Percentiles rank a stretch among this genome's conserved stretches.
phyloP scores from a whole-genome alignment of 2,329 filamentous ascomycete species.

The Neopestalotiopsis sp. region DNA sequence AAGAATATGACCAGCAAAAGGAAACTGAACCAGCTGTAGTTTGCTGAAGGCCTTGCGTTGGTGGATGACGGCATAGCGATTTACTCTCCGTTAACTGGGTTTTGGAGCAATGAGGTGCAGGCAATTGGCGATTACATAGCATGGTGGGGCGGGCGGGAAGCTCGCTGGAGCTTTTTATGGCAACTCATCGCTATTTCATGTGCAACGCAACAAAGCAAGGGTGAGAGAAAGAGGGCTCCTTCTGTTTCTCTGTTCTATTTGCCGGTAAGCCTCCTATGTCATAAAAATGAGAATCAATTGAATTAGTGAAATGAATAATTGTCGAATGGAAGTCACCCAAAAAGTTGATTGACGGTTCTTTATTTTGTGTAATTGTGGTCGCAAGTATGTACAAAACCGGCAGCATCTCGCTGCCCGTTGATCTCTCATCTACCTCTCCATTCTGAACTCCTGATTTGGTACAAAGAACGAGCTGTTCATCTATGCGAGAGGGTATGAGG shows the following conservation, averaged over 20 bases:
- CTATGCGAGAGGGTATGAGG: constrained; percentile 77
- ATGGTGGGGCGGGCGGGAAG: constrained; percentile 5
- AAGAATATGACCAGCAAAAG: constrained; percentile 55
- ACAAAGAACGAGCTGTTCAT: constrained; percentile 11
- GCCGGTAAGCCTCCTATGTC: background rate
- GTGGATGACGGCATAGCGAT: constrained; percentile 46
- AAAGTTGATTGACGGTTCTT: background rate
- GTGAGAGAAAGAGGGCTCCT: background rate
- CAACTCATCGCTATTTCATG: background rate
- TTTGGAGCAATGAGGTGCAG: constrained; percentile 17
- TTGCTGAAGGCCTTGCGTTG: constrained; percentile 34
- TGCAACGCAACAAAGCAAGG: background rate
- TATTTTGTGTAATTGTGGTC: constrained; percentile 5
- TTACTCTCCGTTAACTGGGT: background rate
- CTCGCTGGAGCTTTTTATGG: constrained; percentile 3
- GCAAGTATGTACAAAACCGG: constrained; percentile 12
- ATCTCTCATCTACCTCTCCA: background rate
- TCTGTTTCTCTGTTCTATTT: background rate
- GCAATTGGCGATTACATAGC: constrained; percentile 17
- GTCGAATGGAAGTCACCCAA: background rate
- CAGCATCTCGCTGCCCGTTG: background rate
- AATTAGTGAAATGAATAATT: background rate
- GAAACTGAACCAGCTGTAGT: constrained; percentile 46
- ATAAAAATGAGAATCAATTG: background rate
- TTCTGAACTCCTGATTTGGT: background rate